Evolutionary conservation across 148 eudicot genomes (phyloP), one percentile per base, ranked within the genome.

Genomic region (Rheum nobile): DNA sequence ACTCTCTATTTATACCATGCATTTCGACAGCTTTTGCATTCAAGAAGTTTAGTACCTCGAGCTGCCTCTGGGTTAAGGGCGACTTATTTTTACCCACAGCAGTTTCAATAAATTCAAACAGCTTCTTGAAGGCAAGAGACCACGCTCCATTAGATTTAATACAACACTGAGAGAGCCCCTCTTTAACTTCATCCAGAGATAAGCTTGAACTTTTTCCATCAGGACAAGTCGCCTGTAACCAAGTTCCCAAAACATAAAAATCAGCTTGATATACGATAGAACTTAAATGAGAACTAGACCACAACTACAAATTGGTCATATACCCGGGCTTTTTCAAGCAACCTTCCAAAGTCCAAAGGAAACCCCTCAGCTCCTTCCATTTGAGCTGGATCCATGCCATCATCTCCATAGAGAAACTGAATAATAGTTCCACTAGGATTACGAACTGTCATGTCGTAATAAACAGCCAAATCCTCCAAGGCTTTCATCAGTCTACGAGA

Each of bases 341-440:
- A 81, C 80, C 99, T 84, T 77, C 83, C 88, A 72, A 92, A 84
- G 79, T 95, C 96, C 61, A 95, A 78, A 41, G 99, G 97, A 70
- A 81, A 79, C 75, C 99, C 99, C 42, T 78, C 84, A 71, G 87
- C 86, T 39, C 87, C 99, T 87, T 95, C 99, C 99, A 95, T 95
- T 84, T 90, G 94, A 41, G 90, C 88, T 47, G 99, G 97, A 86
- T 95, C 99, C 99, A 92, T 88, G 48, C 94, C 88, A 80, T 95
- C 99, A 77, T 89, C 97, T 32, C 99, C 99, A 81, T 95, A 95
- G 28, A 76, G 19, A 80, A 92, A 95, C 46, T 95, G 99, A 77
- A 95, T 83, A 57, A 95, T 89, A 74, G 83, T 85, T 78, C 91
- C 89, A 84, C 92, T 88, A 31, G 99, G 82, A 83, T 84, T 87